These are phyloP conservation scores for Aureobasidium sp. DNA, from an alignment of 2,329 filamentous ascomycete species.

Conservation along the genomic window DNA sequence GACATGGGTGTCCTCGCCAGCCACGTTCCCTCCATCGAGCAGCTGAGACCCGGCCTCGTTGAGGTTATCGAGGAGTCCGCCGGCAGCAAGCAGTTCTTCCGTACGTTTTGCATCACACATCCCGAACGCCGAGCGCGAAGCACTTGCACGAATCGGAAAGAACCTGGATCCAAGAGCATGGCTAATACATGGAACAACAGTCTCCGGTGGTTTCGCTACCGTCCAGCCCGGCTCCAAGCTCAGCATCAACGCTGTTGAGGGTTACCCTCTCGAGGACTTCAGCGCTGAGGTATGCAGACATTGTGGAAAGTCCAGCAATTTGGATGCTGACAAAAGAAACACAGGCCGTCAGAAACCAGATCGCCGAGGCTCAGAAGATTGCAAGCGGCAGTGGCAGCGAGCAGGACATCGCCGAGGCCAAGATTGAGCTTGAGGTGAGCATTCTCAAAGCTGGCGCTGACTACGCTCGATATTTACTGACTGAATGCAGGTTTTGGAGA, in stretches of 20 bases:
- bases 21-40: constrained; percentile 98
- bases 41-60: constrained; percentile 92
- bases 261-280: constrained; percentile 91
- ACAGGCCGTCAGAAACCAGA: constrained; percentile 75
- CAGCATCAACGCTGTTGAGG: constrained; percentile 98
- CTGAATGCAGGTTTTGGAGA: constrained; percentile 64
- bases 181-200: constrained; percentile 40
- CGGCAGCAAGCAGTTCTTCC: constrained; percentile 93
- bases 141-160: not conserved
- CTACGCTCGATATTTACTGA: not conserved
- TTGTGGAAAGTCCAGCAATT: not conserved
- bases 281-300: constrained; percentile 60
- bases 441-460: constrained; percentile 24
- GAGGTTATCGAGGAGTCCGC: constrained; percentile 93
- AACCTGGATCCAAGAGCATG: not conserved
- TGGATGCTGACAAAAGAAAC: constrained; percentile 5
- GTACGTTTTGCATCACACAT: constrained; percentile 52
- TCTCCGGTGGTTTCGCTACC: constrained; percentile 93
- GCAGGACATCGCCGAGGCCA: constrained; percentile 96
- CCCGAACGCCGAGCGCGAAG: constrained; percentile 11
- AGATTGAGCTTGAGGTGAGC: constrained; percentile 94
- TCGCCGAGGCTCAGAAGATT: constrained; percentile 93
- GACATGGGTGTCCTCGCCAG: constrained; percentile 99
- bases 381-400: constrained; percentile 84
- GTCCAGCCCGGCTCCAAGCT: constrained; percentile 91